These are phyloP conservation scores for Trichoderma cornu-damae DNA, from an alignment of 2,329 filamentous ascomycete species.

Conservation along the genomic window DNA sequence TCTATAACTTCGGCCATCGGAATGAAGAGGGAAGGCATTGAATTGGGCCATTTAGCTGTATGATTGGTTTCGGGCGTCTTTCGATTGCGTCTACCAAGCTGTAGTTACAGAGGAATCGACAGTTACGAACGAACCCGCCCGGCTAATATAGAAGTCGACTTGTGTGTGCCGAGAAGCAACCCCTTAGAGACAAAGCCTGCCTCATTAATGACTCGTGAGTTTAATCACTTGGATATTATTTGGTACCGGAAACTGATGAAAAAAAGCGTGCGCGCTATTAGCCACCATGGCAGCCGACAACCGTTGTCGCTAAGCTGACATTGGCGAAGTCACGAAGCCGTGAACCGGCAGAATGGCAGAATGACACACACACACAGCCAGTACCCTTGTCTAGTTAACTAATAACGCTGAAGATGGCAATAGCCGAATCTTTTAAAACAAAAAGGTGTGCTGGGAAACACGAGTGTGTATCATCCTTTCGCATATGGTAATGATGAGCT, in stretches of 20 bases:
- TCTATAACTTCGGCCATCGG: neutral
- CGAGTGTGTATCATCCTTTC: neutral
- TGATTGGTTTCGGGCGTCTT: neutral
- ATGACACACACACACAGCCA: neutral
- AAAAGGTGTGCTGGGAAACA: neutral
- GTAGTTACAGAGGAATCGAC: neutral
- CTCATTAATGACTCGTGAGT: neutral
- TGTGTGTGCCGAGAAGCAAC: neutral
- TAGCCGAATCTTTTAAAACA: neutral
- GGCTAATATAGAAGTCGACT: neutral
- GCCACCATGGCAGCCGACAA: neutral
- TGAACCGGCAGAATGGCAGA: neutral
- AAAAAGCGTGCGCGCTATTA: neutral
- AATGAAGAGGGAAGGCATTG: neutral
- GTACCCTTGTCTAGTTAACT: neutral
- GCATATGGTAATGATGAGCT: neutral
- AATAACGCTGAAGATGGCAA: neutral
- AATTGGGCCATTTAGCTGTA: neutral
- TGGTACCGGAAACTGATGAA: neutral
- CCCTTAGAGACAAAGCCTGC: neutral
- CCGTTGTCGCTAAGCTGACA: neutral
- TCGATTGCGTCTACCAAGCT: neutral
- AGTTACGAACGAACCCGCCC: neutral
- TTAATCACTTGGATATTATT: neutral
- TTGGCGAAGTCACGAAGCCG: neutral